A percentile compares a stretch with the other conserved stretches of the same genome.
Evolutionary conservation across 306 rosid genomes (phyloP).

Genomic region (Clitoria ternatea): DNA sequence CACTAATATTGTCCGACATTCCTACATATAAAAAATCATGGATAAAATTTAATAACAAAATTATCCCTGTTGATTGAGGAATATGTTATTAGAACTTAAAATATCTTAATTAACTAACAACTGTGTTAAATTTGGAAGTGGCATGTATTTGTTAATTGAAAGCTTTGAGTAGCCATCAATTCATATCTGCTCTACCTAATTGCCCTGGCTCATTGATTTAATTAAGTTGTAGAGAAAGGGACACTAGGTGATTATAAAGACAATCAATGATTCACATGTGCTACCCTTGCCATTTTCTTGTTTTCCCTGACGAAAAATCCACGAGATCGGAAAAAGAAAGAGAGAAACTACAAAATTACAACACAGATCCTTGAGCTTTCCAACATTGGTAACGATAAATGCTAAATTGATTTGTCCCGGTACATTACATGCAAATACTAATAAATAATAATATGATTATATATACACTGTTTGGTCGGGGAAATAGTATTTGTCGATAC

Average conservation of each 20-base stretch:
- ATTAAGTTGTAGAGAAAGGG: constrained; percentile 23
- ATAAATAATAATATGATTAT: not conserved
- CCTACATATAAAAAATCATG: too few relatives aligned
- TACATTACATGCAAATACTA: constrained; percentile 23
- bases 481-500: too few relatives aligned
- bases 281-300: constrained; percentile 20
- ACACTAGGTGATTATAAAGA: constrained; percentile 17
- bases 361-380: not conserved
- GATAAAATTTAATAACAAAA: not conserved
- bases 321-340: not conserved
- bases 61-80: not conserved
- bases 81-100: not conserved
- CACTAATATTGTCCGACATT: too few relatives aligned
- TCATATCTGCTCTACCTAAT: constrained; percentile 65
- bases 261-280: not conserved
- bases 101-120: constrained; percentile 29
- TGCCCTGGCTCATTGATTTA: constrained; percentile 29
- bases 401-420: constrained; percentile 36
- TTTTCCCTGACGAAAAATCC: not conserved
- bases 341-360: not conserved
- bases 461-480: not conserved
- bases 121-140: constrained; percentile 34
- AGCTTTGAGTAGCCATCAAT: constrained; percentile 54
- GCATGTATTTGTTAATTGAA: constrained; percentile 22
- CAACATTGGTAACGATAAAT: constrained; percentile 21